Conservation (phyloP, 169 alveolate species). For the Plasmodium berghei region DNA sequence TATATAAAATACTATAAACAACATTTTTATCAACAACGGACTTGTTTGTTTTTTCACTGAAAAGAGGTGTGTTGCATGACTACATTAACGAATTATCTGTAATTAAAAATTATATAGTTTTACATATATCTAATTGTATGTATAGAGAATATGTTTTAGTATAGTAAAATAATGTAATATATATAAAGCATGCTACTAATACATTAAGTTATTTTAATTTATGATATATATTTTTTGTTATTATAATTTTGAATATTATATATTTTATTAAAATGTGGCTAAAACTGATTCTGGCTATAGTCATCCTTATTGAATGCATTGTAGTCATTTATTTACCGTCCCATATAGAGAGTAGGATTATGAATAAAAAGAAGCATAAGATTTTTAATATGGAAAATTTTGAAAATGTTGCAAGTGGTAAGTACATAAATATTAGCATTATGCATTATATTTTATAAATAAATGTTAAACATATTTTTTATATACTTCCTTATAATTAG, state of each 20-base stretch:
- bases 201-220: constrained; percentile 4
- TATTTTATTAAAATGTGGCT: constrained; percentile 69
- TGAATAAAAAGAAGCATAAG: constrained; percentile 41
- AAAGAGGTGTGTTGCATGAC: neutral
- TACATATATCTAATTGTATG: neutral
- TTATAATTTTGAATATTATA: constrained; percentile 8
- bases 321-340: constrained; percentile 62
- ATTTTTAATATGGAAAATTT: constrained; percentile 58
- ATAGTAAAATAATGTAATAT: constrained; percentile 12
- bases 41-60: neutral
- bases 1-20: too few relatives aligned
- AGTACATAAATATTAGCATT: constrained; percentile 31
- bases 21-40: neutral
- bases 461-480: constrained; percentile 3
- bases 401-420: constrained; percentile 76
- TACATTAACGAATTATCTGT: too few relatives aligned
- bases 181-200: neutral
- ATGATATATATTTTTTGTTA: constrained; percentile 15
- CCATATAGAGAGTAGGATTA: constrained; percentile 25
- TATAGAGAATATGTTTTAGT: constrained; percentile 14
- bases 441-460: constrained; percentile 15
- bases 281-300: constrained; percentile 31
- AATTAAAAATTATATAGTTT: too few relatives aligned
- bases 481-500: constrained; percentile 21
- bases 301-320: constrained; percentile 65